Evolutionary conservation across 2,329 filamentous ascomycete species (phyloP), one percentile per base, ranked within the genome.

Genomic region (Fusarium neocosmosporiellum): DNA sequence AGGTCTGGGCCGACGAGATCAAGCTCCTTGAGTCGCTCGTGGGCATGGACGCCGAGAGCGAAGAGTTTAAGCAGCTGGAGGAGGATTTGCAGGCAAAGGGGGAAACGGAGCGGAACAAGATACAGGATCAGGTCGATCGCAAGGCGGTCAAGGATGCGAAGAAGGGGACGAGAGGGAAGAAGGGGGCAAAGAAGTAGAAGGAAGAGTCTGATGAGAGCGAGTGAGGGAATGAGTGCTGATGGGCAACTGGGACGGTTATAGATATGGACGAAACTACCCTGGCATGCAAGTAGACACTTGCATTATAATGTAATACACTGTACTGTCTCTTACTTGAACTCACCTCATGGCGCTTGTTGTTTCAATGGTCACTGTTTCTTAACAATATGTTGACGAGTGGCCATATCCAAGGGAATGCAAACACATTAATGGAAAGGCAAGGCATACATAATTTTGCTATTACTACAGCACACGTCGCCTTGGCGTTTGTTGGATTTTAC

Each of bases 1-100:
- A 89, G 61, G 88, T 98, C 18, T 98, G 96, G 95, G 95, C 95
- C 1, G 88, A 91, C 53, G 96, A 99, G 84, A 98, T 99, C 83
- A 98, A 98, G 85, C 85, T 98, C 72, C 88, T 99, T 7, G 96
- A 99, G 83, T 91, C 91, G 53, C 85, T 99, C 59, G 92, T 98
- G 43, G 96, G 92, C 9, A 94, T 95, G 89, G 93, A 98, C 79
- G 80, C 89, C 0, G 92, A 94, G 37, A 86, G 89, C n/a, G 86
- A 91, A 10, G 91, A 93, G 76, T 98, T 98, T 79, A 84, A 82
- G 74, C 81, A 85, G 14, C 82, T 94, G 60, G 94, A 94, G 73
- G 81, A 82, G 65, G 86, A 89, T 58, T 81, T 98, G 73, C 88
- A 92, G 66, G 89, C 88, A 39, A 85, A 89, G 78, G 96, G 96